phyloP scores from a whole-genome alignment of 768 basidiomycete species.

The Punctularia strigosozonata region DNA sequence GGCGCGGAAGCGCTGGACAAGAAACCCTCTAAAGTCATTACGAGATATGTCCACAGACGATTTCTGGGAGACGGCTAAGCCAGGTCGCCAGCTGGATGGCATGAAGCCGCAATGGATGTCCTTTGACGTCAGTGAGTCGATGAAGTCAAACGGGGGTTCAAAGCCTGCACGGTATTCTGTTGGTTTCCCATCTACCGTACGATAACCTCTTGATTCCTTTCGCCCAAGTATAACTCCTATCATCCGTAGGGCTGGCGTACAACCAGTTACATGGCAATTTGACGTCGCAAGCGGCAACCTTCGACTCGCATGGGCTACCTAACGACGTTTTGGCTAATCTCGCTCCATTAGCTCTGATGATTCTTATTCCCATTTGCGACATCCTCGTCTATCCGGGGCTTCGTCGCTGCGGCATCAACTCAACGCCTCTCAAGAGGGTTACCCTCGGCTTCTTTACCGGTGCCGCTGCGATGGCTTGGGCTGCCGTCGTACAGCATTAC shows the following conservation, averaged over 20 bases:
- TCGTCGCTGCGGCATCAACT: constrained; percentile 37
- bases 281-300: constrained; percentile 35
- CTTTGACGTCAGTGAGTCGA: constrained; percentile 47
- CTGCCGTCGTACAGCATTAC: constrained; percentile 62
- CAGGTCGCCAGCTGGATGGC: too few species aligned
- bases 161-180: constrained; percentile 38
- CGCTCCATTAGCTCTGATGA: constrained; percentile 30
- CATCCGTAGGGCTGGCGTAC: constrained; percentile 22
- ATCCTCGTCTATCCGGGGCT: constrained; percentile 45
- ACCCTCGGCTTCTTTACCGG: constrained; percentile 45
- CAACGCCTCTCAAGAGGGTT: constrained; percentile 49
- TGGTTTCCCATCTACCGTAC: constrained; percentile 39
- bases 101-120: constrained; percentile 28
- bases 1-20: constrained; percentile 37
- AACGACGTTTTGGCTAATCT: constrained; percentile 44
- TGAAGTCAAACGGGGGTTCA: constrained; percentile 35
- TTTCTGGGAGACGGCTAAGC: constrained; percentile 40
- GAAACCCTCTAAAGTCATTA: constrained; percentile 26
- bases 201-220: constrained; percentile 8
- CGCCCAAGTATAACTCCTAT: background rate
- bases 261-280: constrained; percentile 42
- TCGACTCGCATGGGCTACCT: constrained; percentile 32
- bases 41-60: constrained; percentile 6
- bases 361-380: constrained; percentile 14
- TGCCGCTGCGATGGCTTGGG: constrained; percentile 52